These are phyloP conservation scores for Kodamaea leandrae DNA, from an alignment of 805 yeast genomes.

Conservation along the genomic window DNA sequence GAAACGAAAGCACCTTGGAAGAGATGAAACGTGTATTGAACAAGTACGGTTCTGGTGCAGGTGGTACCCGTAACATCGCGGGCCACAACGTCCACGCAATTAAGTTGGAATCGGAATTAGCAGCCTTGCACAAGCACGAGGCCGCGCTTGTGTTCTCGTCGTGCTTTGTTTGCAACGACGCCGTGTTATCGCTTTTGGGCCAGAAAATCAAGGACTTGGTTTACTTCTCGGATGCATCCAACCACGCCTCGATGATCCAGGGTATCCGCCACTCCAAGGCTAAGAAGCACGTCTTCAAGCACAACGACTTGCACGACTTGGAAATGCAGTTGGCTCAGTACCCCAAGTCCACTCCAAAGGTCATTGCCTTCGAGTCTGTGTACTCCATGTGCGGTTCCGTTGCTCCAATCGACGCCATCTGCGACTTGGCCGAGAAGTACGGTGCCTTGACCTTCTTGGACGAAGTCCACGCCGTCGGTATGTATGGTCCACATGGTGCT, in stretches of 20 bases:
- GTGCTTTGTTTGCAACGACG: slow-evolving; percentile 96
- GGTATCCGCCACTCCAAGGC: slow-evolving; percentile 92
- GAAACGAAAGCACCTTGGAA: slow-evolving; percentile 65
- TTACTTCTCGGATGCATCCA: slow-evolving; percentile 86
- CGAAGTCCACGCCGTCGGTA: slow-evolving; percentile 98
- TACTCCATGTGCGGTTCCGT: slow-evolving; percentile 99
- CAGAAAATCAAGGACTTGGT: slow-evolving; percentile 87
- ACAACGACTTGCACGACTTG: slow-evolving; percentile 81
- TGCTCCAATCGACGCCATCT: slow-evolving; percentile 87
- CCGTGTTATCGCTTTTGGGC: slow-evolving; percentile 86
- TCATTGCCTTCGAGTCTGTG: slow-evolving; percentile 95
- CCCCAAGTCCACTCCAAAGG: slow-evolving; percentile 86
- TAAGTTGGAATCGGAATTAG: slow-evolving; percentile 78
- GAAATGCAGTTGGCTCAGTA: slow-evolving; percentile 74
- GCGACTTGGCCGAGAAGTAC: slow-evolving; percentile 95
- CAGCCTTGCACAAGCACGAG: slow-evolving; percentile 89
- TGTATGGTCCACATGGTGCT: slow-evolving; percentile 99
- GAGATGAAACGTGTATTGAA: slow-evolving; percentile 79
- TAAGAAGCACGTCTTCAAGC: slow-evolving; percentile 85
- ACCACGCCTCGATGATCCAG: slow-evolving; percentile 97
- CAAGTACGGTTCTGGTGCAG: slow-evolving; percentile 97
- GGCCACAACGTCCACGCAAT: slow-evolving; percentile 95
- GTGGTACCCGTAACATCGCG: slow-evolving; percentile 98
- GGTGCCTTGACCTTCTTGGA: slow-evolving; percentile 96
- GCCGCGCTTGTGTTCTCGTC: slow-evolving; percentile 94